Evolutionary conservation across 2,329 filamentous ascomycete genomes (phyloP).

Genomic region (Diaporthe nobilis): DNA sequence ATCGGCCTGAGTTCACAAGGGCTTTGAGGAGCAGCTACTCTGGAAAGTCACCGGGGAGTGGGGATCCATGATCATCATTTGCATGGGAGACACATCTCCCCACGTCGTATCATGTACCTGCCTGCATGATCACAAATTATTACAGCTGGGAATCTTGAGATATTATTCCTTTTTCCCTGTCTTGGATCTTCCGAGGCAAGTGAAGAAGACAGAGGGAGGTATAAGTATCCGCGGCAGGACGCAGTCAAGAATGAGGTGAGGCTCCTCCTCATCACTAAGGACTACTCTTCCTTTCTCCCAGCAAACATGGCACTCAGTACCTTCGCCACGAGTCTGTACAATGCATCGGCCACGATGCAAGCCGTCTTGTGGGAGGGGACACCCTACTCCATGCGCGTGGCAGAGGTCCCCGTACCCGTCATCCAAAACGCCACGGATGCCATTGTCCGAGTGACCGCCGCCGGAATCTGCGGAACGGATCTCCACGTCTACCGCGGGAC

Average conservation of each 20-base stretch:
- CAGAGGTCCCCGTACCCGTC: slow-evolving; percentile 1
- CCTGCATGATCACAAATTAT: not conserved
- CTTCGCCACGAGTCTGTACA: not conserved
- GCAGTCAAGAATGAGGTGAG: not conserved
- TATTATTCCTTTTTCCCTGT: not conserved
- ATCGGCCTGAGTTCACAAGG: no score
- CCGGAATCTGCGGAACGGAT: slow-evolving; percentile 54
- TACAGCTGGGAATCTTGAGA: not conserved
- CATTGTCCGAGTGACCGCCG: slow-evolving; percentile 52
- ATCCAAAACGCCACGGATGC: slow-evolving; percentile 49
- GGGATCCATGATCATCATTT: not conserved
- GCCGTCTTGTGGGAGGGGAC: slow-evolving; percentile 37
- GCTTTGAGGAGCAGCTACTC: no score
- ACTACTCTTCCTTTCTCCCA: not conserved
- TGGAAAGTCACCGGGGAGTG: not conserved
- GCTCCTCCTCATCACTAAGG: not conserved
- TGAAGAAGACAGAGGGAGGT: not conserved
- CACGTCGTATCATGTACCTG: not conserved
- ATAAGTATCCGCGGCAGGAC: not conserved
- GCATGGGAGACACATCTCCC: not conserved
- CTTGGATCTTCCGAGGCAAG: not conserved
- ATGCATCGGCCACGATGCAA: slow-evolving; percentile 30
- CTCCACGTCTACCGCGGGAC: slow-evolving; percentile 53
- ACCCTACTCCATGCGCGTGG: slow-evolving; percentile 38
- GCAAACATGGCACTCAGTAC: not conserved